phyloP scores from a whole-genome alignment of 176 grass and related monocot genomes.

The Oryza meridionalis region DNA sequence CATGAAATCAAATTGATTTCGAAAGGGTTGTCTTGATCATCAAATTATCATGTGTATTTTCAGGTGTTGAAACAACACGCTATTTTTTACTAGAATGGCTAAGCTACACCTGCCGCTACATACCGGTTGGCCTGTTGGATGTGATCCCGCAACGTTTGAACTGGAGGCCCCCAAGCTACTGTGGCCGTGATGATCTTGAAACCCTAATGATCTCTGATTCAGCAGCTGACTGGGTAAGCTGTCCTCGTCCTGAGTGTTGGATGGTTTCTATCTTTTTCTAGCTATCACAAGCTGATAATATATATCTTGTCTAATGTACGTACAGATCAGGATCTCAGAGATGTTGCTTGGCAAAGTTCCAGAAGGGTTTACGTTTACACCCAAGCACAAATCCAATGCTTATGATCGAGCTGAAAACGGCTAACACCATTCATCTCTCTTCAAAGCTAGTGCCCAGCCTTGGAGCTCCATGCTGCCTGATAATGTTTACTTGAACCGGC shows the following conservation, averaged over 20 bases:
- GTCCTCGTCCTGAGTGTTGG: background rate
- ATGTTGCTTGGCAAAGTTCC: slow-evolving; percentile 92
- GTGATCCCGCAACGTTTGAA: slow-evolving; percentile 80
- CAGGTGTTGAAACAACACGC: slow-evolving; percentile 90
- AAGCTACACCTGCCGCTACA: slow-evolving; percentile 80
- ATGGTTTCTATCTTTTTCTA: background rate
- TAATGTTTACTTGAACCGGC: background rate
- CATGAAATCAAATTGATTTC: background rate
- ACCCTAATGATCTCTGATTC: slow-evolving; percentile 94
- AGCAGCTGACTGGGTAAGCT: slow-evolving; percentile 89
- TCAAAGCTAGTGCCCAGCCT: background rate
- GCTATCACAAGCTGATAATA: background rate
- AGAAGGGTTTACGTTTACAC: slow-evolving; percentile 80
- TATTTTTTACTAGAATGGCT: slow-evolving; percentile 96
- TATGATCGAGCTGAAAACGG: slow-evolving; percentile 94
- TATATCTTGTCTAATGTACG: background rate
- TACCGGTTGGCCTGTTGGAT: slow-evolving; percentile 82
- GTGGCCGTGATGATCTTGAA: slow-evolving; percentile 85
- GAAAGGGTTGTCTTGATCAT: background rate
- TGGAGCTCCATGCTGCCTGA: background rate
- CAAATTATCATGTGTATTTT: slow-evolving; percentile 1
- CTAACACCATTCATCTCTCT: slow-evolving; percentile 12
- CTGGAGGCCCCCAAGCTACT: slow-evolving; percentile 88
- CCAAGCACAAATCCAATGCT: slow-evolving; percentile 92
- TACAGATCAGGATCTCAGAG: slow-evolving; percentile 89